Evolutionary conservation across 805 yeast genomes (phyloP).

Genomic region (Starmerella khaoyaiensis): DNA sequence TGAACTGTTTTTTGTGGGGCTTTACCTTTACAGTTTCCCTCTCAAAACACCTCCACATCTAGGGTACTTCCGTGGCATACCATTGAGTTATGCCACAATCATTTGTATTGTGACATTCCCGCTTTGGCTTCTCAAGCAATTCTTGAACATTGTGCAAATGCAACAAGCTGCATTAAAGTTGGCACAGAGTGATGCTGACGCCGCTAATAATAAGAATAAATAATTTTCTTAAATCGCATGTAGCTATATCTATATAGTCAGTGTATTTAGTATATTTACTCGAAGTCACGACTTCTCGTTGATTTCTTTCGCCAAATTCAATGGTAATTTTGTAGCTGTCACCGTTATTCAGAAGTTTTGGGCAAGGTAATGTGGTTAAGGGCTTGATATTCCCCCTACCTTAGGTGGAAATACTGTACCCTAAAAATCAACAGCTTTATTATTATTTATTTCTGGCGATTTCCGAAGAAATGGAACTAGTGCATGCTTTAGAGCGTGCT

Average conservation of each 20-base stretch:
- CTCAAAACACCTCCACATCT: conserved; percentile 33
- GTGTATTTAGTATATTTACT: no score
- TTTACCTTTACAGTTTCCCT: conserved; percentile 63
- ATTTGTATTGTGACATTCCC: conserved; percentile 58
- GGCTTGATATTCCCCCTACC: no score
- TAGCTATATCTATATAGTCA: no score
- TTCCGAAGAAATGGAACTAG: conserved; percentile 18
- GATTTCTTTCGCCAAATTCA: no score
- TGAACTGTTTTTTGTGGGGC: conserved; percentile 82
- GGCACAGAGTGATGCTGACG: conserved; percentile 63
- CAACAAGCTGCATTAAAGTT: conserved; percentile 68
- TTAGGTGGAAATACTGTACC: no score
- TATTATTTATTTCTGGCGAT: no score
- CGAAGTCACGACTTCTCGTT: no score
- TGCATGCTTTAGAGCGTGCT: conserved; percentile 18
- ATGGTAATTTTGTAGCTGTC: no score
- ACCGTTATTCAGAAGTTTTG: no score
- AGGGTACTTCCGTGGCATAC: conserved; percentile 24
- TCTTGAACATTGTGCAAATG: conserved; percentile 79
- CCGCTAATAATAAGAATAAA: conserved; percentile 29
- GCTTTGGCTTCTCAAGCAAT: conserved; percentile 79
- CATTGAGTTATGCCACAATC: conserved; percentile 47
- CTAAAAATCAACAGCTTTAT: no score
- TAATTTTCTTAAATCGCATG: no score
- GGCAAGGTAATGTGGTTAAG: no score